Conservation (phyloP, 2,329 filamentous ascomycete genomes). For the Didymella lethalis region DNA sequence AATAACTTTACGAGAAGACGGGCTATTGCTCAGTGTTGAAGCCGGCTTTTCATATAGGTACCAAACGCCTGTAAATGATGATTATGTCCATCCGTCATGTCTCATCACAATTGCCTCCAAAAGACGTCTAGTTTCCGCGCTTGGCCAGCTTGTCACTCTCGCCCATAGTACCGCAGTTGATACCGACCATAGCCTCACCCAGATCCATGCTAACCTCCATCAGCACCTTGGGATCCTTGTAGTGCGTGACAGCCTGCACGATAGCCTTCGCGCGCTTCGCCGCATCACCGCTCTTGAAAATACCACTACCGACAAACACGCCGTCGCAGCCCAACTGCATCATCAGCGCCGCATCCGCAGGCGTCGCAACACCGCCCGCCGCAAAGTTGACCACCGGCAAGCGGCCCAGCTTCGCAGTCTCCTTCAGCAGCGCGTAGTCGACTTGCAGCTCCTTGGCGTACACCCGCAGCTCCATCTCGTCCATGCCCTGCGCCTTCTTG, state of each 20-base stretch:
- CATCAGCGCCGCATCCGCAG: constrained; percentile 95
- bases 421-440: constrained; percentile 79
- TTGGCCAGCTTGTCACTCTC: constrained; percentile 83
- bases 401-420: constrained; percentile 85
- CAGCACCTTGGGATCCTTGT: constrained; percentile 81
- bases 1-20: constrained; percentile 6
- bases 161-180: constrained; percentile 82
- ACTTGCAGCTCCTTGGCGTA: constrained; percentile 83
- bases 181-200: constrained; percentile 98
- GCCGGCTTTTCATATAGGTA: constrained; percentile 14
- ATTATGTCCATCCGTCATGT: constrained; percentile 4
- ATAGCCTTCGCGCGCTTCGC: constrained; percentile 91
- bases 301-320: constrained; percentile 95
- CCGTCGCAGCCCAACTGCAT: constrained; percentile 99
- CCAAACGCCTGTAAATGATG: constrained; percentile 17
- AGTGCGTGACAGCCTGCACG: constrained; percentile 93
- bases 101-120: neutral
- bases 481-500: constrained; percentile 69
- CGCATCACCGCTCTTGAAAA: constrained; percentile 96
- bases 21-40: constrained; percentile 17
- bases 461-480: constrained; percentile 76
- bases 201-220: constrained; percentile 87
- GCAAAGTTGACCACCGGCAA: constrained; percentile 98
- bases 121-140: constrained; percentile 75
- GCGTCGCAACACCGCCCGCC: constrained; percentile 98